phyloP scores from a whole-genome alignment of 495 filamentous ascomycete genomes.

The Aspergillus saccharolyticus region DNA sequence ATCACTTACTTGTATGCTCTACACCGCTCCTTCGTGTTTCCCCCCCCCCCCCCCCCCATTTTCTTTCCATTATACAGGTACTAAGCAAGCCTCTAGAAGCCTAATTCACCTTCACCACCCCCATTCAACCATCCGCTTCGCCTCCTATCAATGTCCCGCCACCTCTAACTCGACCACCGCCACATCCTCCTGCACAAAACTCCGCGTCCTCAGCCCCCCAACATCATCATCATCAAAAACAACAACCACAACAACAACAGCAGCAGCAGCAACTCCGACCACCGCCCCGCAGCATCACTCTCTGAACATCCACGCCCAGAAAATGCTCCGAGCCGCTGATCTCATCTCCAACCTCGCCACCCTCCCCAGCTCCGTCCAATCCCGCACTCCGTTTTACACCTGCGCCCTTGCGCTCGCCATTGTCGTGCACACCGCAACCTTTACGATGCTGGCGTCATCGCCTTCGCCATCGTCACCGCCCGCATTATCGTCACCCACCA shows the following conservation, averaged over 20 bases:
- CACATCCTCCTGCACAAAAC: conserved; percentile 20
- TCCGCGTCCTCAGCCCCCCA: conserved; percentile 23
- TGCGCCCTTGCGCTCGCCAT: conserved; percentile 55
- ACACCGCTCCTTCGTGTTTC: neutral
- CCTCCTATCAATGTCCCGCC: conserved; percentile 16
- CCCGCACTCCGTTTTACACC: conserved; percentile 73
- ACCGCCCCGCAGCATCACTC: conserved; percentile 25
- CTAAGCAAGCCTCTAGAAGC: conserved; percentile 27
- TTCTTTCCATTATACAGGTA: neutral
- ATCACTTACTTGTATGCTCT: conserved; percentile 34
- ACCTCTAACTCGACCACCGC: neutral
- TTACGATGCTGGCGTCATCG: conserved; percentile 42
- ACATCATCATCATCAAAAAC: too few species aligned
- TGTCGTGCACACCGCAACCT: conserved; percentile 45
- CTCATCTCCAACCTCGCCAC: conserved; percentile 67
- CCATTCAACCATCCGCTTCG: conserved; percentile 38
- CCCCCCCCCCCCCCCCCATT: neutral
- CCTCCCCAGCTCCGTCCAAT: conserved; percentile 58
- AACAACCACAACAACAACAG: too few species aligned
- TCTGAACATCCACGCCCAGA: conserved; percentile 56
- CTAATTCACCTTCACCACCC: conserved; percentile 72
- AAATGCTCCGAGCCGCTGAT: conserved; percentile 64
- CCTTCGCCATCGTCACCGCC: too few species aligned
- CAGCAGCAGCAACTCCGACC: neutral
- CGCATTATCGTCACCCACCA: too few species aligned